Conservation (phyloP, 805 yeast genomes). For the Wickerhamomyces alni region DNA sequence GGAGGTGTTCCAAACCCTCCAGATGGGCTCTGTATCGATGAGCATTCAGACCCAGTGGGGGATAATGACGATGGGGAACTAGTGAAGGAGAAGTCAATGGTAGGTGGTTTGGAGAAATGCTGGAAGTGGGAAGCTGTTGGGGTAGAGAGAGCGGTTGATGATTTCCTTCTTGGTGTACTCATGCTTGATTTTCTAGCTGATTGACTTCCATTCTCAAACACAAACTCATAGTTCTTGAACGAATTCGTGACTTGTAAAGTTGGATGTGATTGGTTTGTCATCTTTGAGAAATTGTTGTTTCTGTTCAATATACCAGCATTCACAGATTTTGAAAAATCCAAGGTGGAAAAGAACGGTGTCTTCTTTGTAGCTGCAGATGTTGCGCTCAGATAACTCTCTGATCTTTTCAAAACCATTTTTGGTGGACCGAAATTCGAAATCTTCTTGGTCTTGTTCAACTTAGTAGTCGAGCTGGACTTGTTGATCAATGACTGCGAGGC, state of each 20-base stretch:
- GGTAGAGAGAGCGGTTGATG: constrained; percentile 9
- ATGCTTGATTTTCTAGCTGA: constrained; percentile 7
- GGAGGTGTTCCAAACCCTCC: constrained; percentile 12
- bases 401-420: constrained; percentile 14
- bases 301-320: not conserved
- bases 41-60: constrained; percentile 20
- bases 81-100: constrained; percentile 13
- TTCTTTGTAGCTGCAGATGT: constrained; percentile 5
- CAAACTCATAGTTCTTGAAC: constrained; percentile 20
- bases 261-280: not conserved
- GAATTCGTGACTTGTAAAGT: constrained; percentile 8
- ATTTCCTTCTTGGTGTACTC: constrained; percentile 14
- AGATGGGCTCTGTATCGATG: constrained; percentile 16
- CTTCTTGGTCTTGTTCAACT: constrained; percentile 17
- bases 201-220: constrained; percentile 15
- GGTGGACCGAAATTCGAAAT: constrained; percentile 9
- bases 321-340: constrained; percentile 19
- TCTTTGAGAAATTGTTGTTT: not conserved
- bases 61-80: constrained; percentile 19
- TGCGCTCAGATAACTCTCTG: constrained; percentile 17
- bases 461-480: constrained; percentile 19
- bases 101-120: constrained; percentile 18
- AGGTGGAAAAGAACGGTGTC: constrained; percentile 16
- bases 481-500: constrained; percentile 7
- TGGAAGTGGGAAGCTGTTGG: constrained; percentile 16